phyloP scores from a whole-genome alignment of 2,329 filamentous ascomycete species.

The Lasiodiplodia citricola region DNA sequence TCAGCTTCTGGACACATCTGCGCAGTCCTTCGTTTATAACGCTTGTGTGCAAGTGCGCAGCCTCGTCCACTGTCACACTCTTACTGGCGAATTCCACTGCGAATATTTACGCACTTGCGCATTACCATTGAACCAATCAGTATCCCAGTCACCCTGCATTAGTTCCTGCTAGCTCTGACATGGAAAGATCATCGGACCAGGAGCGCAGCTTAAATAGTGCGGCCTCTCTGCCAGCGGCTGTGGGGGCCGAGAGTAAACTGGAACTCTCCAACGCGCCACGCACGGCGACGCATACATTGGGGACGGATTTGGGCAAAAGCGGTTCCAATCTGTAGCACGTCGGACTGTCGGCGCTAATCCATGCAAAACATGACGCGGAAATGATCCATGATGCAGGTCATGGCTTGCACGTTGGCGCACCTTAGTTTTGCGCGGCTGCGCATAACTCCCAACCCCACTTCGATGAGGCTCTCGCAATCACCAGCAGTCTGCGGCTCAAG shows the following conservation, averaged over 20 bases:
- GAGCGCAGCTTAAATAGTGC: neutral
- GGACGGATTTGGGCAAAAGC: neutral
- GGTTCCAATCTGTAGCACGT: neutral
- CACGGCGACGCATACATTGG: neutral
- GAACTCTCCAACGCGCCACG: neutral
- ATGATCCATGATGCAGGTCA: neutral
- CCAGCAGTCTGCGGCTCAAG: neutral
- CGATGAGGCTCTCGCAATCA: neutral
- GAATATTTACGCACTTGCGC: conserved; percentile 1
- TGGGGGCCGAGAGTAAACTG: neutral
- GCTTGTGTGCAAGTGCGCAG: neutral
- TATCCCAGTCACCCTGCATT: neutral
- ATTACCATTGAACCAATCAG: neutral
- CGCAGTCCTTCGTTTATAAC: neutral
- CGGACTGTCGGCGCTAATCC: neutral
- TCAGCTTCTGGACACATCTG: neutral
- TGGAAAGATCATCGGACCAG: neutral
- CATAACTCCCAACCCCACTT: neutral
- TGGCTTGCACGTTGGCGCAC: neutral
- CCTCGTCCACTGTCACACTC: neutral
- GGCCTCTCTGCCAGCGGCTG: neutral
- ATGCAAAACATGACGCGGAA: neutral
- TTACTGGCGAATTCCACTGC: neutral
- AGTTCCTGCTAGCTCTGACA: neutral
- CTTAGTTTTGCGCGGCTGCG: conserved; percentile 8